Evolutionary conservation across 1,284 basidiomycete species (phyloP).

Genomic region (Trichosporon sp.): DNA sequence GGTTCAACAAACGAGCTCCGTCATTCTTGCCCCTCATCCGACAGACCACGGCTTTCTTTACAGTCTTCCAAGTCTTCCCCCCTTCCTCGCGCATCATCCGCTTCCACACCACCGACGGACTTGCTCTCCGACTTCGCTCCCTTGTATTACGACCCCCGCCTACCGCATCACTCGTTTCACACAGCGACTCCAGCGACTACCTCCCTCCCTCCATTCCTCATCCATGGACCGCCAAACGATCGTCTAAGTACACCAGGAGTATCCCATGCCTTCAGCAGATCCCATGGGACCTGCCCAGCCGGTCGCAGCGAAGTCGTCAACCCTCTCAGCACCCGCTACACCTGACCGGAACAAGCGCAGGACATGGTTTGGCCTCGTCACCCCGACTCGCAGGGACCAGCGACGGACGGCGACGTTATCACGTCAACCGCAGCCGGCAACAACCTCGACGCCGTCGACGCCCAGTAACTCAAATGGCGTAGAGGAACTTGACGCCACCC

Average conservation of each 20-base stretch:
- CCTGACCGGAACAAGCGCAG: constrained; percentile 28
- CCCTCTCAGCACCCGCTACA: constrained; percentile 1
- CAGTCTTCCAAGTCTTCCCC: no score
- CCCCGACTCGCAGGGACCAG: constrained; percentile 30
- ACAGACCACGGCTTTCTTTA: background rate
- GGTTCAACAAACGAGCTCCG: background rate
- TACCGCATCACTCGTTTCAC: background rate
- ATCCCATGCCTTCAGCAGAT: constrained; percentile 18
- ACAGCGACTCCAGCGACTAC: background rate
- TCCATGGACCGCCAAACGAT: background rate
- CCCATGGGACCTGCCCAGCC: constrained; percentile 5
- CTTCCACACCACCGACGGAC: no score
- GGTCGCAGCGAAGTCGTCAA: constrained; percentile 13
- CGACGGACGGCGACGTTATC: constrained; percentile 7
- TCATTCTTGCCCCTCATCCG: background rate
- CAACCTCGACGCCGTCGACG: background rate
- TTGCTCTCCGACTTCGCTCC: background rate
- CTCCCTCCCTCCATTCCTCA: background rate
- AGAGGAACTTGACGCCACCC: constrained; percentile 29
- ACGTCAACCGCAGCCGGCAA: background rate
- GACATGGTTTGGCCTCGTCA: constrained; percentile 49
- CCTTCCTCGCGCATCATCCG: background rate
- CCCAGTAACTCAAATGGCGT: constrained; percentile 3
- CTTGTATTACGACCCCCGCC: background rate
- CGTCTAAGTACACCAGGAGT: background rate